phyloP scores from a whole-genome alignment of 495 filamentous ascomycete species.

The Penicillium chermesinum region DNA sequence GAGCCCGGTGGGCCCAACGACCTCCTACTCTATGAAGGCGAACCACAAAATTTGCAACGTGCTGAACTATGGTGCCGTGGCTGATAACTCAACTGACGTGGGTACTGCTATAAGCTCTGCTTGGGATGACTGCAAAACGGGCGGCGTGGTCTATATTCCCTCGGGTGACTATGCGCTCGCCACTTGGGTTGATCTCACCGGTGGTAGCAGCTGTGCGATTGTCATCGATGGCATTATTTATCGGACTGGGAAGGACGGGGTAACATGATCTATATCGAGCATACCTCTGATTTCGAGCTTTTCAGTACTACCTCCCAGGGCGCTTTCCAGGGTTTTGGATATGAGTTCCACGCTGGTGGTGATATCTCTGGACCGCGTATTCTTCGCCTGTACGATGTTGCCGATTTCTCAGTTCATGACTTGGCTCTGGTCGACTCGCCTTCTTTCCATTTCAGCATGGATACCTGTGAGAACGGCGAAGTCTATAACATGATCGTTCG shows the following conservation, averaged over 20 bases:
- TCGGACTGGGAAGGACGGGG: conserved; percentile 40
- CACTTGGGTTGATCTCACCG: conserved; percentile 33
- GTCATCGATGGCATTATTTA: conserved; percentile 48
- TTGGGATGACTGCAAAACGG: conserved; percentile 40
- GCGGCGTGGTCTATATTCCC: conserved; percentile 35
- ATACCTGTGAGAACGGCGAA: conserved; percentile 44
- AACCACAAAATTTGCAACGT: conserved; percentile 42
- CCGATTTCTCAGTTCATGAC: conserved; percentile 48
- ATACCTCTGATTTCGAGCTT: conserved; percentile 47
- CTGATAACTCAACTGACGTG: conserved; percentile 44
- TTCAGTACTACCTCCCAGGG: conserved; percentile 43
- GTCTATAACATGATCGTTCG: conserved; percentile 52
- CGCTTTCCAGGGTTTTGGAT: conserved; percentile 50
- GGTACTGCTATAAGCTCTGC: conserved; percentile 42
- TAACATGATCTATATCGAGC: conserved; percentile 48
- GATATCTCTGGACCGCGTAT: conserved; percentile 28
- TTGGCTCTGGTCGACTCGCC: conserved; percentile 48
- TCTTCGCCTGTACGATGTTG: conserved; percentile 35
- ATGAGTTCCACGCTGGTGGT: conserved; percentile 32
- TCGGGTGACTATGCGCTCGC: conserved; percentile 30
- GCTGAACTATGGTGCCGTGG: conserved; percentile 46
- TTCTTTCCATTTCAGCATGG: conserved; percentile 44
- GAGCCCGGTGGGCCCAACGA: conserved; percentile 41
- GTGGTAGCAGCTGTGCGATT: conserved; percentile 38
- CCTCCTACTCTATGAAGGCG: conserved; percentile 28